Percentiles rank a stretch among this genome's conserved stretches.
Conservation (phyloP, 352 stramenopile genomes). For the Pythium apleroticum region DNA sequence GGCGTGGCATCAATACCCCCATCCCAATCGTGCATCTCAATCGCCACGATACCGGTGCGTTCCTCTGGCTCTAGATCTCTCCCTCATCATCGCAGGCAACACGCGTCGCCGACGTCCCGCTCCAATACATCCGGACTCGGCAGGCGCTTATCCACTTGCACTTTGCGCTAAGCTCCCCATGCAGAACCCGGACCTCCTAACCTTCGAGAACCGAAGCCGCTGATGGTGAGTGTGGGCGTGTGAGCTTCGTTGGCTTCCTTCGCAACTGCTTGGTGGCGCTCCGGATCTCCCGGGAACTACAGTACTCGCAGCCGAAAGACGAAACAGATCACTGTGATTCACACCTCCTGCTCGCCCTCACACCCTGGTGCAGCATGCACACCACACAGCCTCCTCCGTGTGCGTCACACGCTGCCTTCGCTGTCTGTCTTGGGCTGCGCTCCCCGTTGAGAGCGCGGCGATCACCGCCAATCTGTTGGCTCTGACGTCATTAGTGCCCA, state of each 20-base stretch:
- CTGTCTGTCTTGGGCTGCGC: neutral
- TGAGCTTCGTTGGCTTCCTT: neutral
- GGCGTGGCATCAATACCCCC: too few species aligned
- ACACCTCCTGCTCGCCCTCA: too few species aligned
- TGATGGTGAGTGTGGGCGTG: too few species aligned
- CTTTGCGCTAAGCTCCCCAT: neutral
- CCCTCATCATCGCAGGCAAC: too few species aligned
- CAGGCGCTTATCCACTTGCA: neutral
- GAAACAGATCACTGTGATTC: conserved; percentile 3
- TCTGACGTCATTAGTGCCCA: conserved; percentile 10
- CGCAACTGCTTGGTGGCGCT: neutral
- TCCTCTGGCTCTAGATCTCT: too few species aligned
- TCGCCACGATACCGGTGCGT: too few species aligned
- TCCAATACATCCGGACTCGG: neutral
- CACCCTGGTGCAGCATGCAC: too few species aligned
- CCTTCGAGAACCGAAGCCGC: neutral
- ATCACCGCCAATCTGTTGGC: neutral
- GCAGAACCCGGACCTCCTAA: neutral
- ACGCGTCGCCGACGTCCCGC: neutral
- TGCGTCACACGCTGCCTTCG: neutral
- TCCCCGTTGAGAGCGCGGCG: neutral
- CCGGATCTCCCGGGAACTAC: neutral
- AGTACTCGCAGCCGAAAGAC: neutral
- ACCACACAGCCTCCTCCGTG: neutral
- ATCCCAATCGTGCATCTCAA: too few species aligned